phyloP scores from a whole-genome alignment of 1,284 basidiomycete genomes.

The Afroboletus lepidellus region DNA sequence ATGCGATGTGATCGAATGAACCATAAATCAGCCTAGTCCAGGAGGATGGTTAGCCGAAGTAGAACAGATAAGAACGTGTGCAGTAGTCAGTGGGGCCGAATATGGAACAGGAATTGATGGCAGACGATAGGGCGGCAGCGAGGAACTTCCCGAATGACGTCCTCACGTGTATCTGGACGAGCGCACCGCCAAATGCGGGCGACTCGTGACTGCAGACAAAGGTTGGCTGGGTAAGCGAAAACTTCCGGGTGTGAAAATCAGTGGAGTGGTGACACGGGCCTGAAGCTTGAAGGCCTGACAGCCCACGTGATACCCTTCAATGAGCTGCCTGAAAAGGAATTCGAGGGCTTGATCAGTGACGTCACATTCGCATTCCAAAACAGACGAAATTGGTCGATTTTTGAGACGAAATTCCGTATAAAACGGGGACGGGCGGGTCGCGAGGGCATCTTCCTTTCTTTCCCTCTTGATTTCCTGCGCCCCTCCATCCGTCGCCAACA shows the following conservation, averaged over 20 bases:
- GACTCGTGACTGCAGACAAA: constrained; percentile 81
- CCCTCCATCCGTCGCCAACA: constrained; percentile 8
- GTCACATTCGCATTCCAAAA: constrained; percentile 26
- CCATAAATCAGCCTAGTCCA: no score
- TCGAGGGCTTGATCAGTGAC: constrained; percentile 16
- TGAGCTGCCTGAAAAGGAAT: constrained; percentile 9
- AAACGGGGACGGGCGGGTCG: constrained; percentile 14
- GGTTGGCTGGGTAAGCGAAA: constrained; percentile 84
- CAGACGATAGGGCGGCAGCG: neutral
- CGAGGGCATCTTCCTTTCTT: constrained; percentile 2
- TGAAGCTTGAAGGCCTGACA: no score
- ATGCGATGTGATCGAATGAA: no score
- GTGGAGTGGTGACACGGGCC: neutral
- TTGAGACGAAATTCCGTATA: constrained; percentile 23
- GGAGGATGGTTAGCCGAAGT: constrained; percentile 43
- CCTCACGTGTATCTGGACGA: constrained; percentile 73
- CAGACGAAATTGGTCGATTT: constrained; percentile 1
- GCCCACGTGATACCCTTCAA: neutral
- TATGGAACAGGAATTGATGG: constrained; percentile 49
- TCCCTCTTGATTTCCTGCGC: constrained; percentile 3
- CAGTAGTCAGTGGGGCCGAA: constrained; percentile 62
- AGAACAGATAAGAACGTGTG: no score
- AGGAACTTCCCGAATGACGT: constrained; percentile 65
- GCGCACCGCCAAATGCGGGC: constrained; percentile 61
- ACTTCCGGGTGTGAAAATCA: constrained; percentile 37